Conservation (phyloP, 139 green algal species). For the Volvox reticuliferus region DNA sequence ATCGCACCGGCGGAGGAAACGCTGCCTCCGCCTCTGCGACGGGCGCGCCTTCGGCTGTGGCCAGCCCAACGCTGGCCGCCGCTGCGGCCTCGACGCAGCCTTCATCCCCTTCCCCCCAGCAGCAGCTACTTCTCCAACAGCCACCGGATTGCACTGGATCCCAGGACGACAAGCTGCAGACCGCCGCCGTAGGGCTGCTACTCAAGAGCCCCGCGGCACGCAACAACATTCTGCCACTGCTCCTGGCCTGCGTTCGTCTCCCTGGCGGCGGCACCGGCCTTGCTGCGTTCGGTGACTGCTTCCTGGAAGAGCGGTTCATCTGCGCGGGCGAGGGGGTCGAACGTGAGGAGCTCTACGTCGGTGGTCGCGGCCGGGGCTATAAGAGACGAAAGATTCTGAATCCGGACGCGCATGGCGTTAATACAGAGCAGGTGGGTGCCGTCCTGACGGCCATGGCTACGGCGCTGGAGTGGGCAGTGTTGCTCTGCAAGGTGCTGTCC, state of each 20-base stretch:
- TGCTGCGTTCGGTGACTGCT: slow-evolving; percentile 3
- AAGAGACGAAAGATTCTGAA: slow-evolving; percentile 14
- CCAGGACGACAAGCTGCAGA: slow-evolving; percentile 10
- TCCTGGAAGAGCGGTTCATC: slow-evolving; percentile 18
- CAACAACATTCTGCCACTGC: slow-evolving; percentile 15
- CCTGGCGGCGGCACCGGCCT: neutral
- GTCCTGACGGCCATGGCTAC: slow-evolving; percentile 3
- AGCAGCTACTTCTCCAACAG: neutral
- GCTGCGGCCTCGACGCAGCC: neutral
- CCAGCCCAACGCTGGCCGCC: neutral
- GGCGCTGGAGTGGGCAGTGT: slow-evolving; percentile 10
- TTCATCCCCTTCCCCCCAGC: neutral
- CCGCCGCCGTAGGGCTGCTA: slow-evolving; percentile 18
- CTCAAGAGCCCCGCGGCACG: slow-evolving; percentile 16
- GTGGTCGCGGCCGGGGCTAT: slow-evolving; percentile 29
- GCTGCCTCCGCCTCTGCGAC: neutral
- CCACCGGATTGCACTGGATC: neutral
- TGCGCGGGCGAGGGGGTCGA: neutral
- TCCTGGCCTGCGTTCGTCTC: slow-evolving; percentile 9
- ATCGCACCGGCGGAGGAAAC: neutral
- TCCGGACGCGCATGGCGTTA: slow-evolving; percentile 31
- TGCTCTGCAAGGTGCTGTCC: slow-evolving; percentile 24
- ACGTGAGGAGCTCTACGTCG: slow-evolving; percentile 27
- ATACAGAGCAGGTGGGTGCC: neutral
- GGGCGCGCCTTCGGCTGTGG: neutral